Evolutionary conservation across 352 stramenopile species (phyloP).

Genomic region (Pseudoperonospora humuli): DNA sequence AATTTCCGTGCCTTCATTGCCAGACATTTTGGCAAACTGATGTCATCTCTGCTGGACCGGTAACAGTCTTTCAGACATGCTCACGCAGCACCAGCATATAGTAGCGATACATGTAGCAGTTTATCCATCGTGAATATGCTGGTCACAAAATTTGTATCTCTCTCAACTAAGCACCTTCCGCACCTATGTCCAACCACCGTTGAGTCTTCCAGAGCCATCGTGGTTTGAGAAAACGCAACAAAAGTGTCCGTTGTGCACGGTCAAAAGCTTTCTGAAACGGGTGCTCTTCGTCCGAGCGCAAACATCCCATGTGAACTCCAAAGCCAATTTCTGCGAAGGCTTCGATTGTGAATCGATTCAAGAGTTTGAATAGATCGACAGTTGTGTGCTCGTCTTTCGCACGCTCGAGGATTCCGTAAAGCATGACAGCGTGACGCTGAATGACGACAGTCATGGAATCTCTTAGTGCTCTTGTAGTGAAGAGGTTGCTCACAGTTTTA

Average conservation of each 20-base stretch:
- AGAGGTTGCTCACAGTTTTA: constrained; percentile 87
- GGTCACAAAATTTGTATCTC: no score
- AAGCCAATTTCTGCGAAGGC: constrained; percentile 35
- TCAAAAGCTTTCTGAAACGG: constrained; percentile 50
- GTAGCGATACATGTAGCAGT: no score
- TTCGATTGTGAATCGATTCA: constrained; percentile 45
- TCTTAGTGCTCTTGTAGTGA: constrained; percentile 37
- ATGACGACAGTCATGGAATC: constrained; percentile 31
- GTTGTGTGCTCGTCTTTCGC: constrained; percentile 8
- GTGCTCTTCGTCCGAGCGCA: constrained; percentile 33
- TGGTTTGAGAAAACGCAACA: constrained; percentile 26
- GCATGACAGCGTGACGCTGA: constrained; percentile 12
- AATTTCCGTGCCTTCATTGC: no score
- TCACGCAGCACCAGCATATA: no score
- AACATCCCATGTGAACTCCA: not conserved
- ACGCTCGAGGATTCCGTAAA: constrained; percentile 17
- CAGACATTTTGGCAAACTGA: no score
- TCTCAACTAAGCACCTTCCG: no score
- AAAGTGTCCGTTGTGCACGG: constrained; percentile 21
- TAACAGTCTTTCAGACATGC: no score
- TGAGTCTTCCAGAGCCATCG: constrained; percentile 42
- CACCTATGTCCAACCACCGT: constrained; percentile 28
- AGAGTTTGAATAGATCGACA: constrained; percentile 32
- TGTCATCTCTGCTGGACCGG: no score
- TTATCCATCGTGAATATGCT: no score